Conservation (phyloP, 78 protist genomes). For the Creolimax fragrantissima region DNA sequence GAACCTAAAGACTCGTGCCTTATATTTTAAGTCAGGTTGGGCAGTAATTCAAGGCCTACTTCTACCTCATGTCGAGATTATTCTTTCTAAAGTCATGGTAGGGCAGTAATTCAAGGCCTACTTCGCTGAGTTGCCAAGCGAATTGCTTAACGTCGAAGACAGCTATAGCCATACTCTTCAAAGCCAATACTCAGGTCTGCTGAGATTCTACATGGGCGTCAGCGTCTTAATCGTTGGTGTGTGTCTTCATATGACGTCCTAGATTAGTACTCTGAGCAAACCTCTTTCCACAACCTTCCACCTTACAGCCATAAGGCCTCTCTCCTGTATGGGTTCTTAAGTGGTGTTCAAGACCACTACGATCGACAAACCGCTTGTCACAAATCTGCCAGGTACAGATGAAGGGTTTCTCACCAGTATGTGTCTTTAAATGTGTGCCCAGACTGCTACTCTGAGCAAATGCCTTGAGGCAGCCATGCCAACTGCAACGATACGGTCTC, state of each 20-base stretch:
- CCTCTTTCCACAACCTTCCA: conserved; percentile 43
- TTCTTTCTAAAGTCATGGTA: no score
- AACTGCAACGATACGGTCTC: conserved; percentile 2
- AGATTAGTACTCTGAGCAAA: conserved; percentile 42
- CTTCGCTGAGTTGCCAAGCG: no score
- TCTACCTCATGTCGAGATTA: no score
- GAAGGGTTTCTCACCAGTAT: conserved; percentile 58
- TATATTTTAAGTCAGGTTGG: no score
- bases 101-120: no score
- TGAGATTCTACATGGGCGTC: no score
- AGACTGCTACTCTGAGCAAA: neutral
- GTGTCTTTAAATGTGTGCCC: conserved; percentile 17
- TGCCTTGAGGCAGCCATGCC: conserved; percentile 13
- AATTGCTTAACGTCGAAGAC: no score
- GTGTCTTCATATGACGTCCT: conserved; percentile 43
- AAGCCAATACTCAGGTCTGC: no score
- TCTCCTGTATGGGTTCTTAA: conserved; percentile 65
- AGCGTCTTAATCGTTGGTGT: no score
- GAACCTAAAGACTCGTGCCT: no score
- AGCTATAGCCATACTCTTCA: no score
- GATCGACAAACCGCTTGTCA: conserved; percentile 33
- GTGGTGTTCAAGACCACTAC: conserved; percentile 36
- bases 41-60: no score
- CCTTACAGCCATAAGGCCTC: conserved; percentile 49
- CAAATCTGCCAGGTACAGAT: conserved; percentile 50